A percentile compares a stretch with the other conserved stretches of the same genome.
Conservation (phyloP, 768 basidiomycete species). For the Artomyces pyxidatus region DNA sequence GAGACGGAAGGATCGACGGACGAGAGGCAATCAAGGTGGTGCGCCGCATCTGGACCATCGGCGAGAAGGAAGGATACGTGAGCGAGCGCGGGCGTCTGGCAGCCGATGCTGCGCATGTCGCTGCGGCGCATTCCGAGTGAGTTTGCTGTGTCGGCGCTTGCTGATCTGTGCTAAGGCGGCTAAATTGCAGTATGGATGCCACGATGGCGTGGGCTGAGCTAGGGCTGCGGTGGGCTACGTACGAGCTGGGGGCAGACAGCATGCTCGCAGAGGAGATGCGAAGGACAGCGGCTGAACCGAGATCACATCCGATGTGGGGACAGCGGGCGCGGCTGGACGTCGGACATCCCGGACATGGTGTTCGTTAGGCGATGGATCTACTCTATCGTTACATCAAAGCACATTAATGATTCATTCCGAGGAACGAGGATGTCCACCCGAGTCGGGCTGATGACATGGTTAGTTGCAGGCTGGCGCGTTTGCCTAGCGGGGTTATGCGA, state of each 20-base stretch:
- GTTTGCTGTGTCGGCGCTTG: slow-evolving; percentile 18
- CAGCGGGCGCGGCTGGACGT: slow-evolving; percentile 18
- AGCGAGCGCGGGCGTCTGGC: slow-evolving; percentile 58
- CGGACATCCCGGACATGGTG: too few relatives aligned
- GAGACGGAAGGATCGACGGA: slow-evolving; percentile 34
- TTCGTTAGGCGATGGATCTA: too few relatives aligned
- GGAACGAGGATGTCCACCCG: too few relatives aligned
- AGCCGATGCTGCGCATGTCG: slow-evolving; percentile 51
- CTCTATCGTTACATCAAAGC: too few relatives aligned
- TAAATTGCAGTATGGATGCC: slow-evolving; percentile 32
- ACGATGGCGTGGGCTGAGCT: slow-evolving; percentile 41
- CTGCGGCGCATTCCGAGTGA: slow-evolving; percentile 57
- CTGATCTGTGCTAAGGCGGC: background rate
- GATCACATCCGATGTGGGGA: slow-evolving; percentile 42
- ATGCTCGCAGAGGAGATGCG: slow-evolving; percentile 36
- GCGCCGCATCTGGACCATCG: slow-evolving; percentile 47
- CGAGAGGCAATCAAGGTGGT: slow-evolving; percentile 40
- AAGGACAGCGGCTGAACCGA: slow-evolving; percentile 27
- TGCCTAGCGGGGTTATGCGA: too few relatives aligned
- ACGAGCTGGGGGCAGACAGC: slow-evolving; percentile 50
- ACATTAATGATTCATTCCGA: too few relatives aligned
- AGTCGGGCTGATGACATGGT: too few relatives aligned
- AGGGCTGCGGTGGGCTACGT: slow-evolving; percentile 45
- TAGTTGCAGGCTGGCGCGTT: too few relatives aligned
- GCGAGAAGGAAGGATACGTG: slow-evolving; percentile 56